A percentile compares a stretch with the other conserved stretches of the same genome.
phyloP scores from a whole-genome alignment of 2,329 filamentous ascomycete genomes.

The Fusarium poae region DNA sequence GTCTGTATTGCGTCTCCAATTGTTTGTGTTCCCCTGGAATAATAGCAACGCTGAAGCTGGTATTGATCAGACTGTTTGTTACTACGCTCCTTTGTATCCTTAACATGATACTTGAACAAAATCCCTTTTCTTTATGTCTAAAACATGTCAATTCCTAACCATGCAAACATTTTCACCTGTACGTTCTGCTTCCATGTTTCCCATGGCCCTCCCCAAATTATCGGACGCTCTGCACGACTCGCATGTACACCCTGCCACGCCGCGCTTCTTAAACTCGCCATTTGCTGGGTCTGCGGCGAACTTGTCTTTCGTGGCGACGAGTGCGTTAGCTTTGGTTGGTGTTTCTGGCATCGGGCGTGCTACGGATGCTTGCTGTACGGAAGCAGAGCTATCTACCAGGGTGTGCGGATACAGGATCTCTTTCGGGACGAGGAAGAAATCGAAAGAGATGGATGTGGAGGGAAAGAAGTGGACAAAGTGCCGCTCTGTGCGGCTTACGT shows the following conservation, averaged over 20 bases:
- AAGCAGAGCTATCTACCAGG: constrained; percentile 55
- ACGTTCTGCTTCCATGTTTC: constrained; percentile 67
- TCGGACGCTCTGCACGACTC: constrained; percentile 63
- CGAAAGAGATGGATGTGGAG: constrained; percentile 14
- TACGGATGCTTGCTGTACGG: constrained; percentile 69
- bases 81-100: constrained; percentile 20
- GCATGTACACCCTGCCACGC: constrained; percentile 63
- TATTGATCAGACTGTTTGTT: not conserved
- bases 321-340: constrained; percentile 70
- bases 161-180: constrained; percentile 61
- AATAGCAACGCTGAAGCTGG: not conserved
- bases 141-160: constrained; percentile 26
- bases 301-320: constrained; percentile 66
- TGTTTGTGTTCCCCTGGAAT: too few species aligned
- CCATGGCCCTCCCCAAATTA: constrained; percentile 53
- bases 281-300: constrained; percentile 71
- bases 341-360: constrained; percentile 69
- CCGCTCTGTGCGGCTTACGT: constrained; percentile 65
- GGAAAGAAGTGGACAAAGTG: constrained; percentile 60
- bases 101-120: constrained; percentile 5
- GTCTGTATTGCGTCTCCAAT: not conserved
- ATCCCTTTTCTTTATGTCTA: not conserved
- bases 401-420: constrained; percentile 53
- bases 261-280: constrained; percentile 64
- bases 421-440: constrained; percentile 41